Evolutionary conservation across 192 early-diverging fungal species (phyloP), one percentile per base, ranked within the genome.

Genomic region (Backusella circina): DNA sequence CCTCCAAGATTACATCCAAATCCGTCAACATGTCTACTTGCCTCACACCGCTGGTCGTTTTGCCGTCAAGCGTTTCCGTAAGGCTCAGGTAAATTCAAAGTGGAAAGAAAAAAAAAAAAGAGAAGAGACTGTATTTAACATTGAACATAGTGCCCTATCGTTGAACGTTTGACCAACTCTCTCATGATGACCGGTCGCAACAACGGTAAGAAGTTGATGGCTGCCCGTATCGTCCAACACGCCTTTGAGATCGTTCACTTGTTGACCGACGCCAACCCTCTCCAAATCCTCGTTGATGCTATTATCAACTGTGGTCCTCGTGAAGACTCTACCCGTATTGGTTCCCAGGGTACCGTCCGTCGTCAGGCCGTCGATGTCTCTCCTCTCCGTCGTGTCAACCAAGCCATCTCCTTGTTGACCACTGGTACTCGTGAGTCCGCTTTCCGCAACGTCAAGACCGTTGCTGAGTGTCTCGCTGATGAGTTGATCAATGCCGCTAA

Each of bases 201-300:
- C 95, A 99, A 96, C 91, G 97, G 97, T 81, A 99, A 99, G 94
- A 99, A 99, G 92, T 90, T 99, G 79, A 97, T 98, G 96, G 94
- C 97, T 77, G 89, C 91, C 84, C 96, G 97, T 77, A 99, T 99
- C 83, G 95, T 99, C 86, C 96, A 99, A 93, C 97, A 99, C 90
- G 94, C 97, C 71, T 98, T 99, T 85, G 97, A 99, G 89, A 99
- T 99, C 87, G 93, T 99, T 87, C 90, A 99, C 92, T 91, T 99
- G 82, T 90, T 96, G 85, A 97, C 97, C 81, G 97, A 99, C 87
- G 89, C 89, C 86, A 99, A 99, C 95, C 97, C 97, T 77, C 92
- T 99, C 84, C 97, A 99, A 91, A 89, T 99, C 71, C 89, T 99
- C 67, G 94, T 99, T 77, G 97, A 99, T 86, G 97, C 97, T 80